These are phyloP conservation scores for Venturia asperata DNA, from an alignment of 2,329 filamentous ascomycete species.

Conservation along the genomic window DNA sequence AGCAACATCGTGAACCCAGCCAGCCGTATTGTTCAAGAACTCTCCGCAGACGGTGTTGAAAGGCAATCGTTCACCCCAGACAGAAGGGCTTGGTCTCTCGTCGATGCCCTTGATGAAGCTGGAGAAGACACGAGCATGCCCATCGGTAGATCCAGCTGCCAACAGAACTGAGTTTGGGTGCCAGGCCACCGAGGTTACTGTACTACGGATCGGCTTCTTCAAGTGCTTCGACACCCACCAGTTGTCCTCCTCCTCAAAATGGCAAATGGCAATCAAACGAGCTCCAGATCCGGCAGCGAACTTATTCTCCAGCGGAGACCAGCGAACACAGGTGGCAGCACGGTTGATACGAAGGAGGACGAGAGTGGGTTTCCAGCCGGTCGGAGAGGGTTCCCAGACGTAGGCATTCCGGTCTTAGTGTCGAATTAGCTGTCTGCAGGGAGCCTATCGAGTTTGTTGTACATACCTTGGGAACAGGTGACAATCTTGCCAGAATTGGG, in stretches of 20 bases:
- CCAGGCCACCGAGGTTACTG: slow-evolving; percentile 91
- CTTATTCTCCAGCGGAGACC: slow-evolving; percentile 94
- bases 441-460: neutral
- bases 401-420: slow-evolving; percentile 83
- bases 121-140: slow-evolving; percentile 89
- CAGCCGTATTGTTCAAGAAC: slow-evolving; percentile 89
- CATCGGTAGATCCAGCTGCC: slow-evolving; percentile 93
- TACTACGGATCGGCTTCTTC: slow-evolving; percentile 97
- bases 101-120: slow-evolving; percentile 96
- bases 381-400: slow-evolving; percentile 91
- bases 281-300: slow-evolving; percentile 96
- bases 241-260: slow-evolving; percentile 98
- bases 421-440: slow-evolving; percentile 10
- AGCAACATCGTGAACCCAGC: slow-evolving; percentile 89
- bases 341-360: slow-evolving; percentile 96
- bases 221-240: slow-evolving; percentile 99
- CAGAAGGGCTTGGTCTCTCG: slow-evolving; percentile 71
- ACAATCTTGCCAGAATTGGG: slow-evolving; percentile 87
- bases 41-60: slow-evolving; percentile 99
- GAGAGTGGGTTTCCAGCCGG: slow-evolving; percentile 92
- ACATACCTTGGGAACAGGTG: slow-evolving; percentile 83
- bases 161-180: slow-evolving; percentile 95
- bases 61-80: slow-evolving; percentile 90
- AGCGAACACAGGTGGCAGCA: slow-evolving; percentile 92
- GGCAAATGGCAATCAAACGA: slow-evolving; percentile 91